These are phyloP conservation scores for Xanthoparmelia taractica DNA, from an alignment of 495 filamentous ascomycete genomes.

Conservation along the genomic window DNA sequence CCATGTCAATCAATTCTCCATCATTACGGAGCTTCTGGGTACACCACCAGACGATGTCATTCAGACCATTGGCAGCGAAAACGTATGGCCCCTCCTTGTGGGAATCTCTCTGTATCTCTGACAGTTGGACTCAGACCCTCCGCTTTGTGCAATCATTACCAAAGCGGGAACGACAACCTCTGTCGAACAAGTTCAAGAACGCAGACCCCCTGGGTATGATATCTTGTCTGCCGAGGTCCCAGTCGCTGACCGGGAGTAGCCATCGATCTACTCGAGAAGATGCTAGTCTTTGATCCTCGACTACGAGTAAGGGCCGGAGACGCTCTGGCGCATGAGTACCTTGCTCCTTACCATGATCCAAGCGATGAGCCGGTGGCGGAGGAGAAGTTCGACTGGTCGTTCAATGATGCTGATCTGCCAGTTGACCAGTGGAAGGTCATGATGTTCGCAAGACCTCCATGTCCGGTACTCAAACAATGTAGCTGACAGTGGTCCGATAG, in stretches of 20 bases:
- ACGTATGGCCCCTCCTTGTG: constrained; percentile 48
- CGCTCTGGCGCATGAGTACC: constrained; percentile 84
- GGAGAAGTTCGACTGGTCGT: constrained; percentile 99
- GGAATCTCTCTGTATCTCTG: constrained; percentile 14
- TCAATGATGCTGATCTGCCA: constrained; percentile 95
- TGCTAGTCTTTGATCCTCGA: constrained; percentile 96
- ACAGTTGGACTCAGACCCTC: constrained; percentile 56
- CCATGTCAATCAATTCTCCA: constrained; percentile 98
- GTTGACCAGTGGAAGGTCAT: constrained; percentile 99
- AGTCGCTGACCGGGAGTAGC: constrained; percentile 43
- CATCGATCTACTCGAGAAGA: constrained; percentile 86
- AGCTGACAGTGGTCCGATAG: constrained; percentile 44
- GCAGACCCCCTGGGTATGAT: constrained; percentile 83
- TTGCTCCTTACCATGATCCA: constrained; percentile 93
- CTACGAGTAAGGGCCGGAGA: constrained; percentile 79
- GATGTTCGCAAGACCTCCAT: constrained; percentile 60
- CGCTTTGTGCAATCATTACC: constrained; percentile 96
- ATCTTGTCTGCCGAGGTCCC: background rate
- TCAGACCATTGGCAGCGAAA: constrained; percentile 95
- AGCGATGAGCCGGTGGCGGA: constrained; percentile 92
- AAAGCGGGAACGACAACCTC: constrained; percentile 85
- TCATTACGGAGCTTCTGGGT: constrained; percentile 94
- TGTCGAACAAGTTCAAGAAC: constrained; percentile 91
- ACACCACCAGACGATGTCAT: constrained; percentile 99
- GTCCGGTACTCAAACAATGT: constrained; percentile 17